phyloP scores from a whole-genome alignment of 164 flowering plant genomes.

The Macadamia tetraphylla region DNA sequence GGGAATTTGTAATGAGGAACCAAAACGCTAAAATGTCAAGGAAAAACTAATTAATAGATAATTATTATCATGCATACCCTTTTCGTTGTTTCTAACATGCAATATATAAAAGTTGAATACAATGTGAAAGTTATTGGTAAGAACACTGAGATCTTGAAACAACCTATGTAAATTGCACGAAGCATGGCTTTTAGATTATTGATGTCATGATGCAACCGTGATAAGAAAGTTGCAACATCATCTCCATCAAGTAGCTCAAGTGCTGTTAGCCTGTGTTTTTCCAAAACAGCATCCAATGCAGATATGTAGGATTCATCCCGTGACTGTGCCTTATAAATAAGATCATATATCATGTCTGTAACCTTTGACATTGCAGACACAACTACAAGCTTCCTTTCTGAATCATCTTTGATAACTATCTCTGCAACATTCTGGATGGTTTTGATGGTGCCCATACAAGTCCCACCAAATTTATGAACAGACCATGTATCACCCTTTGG shows the following conservation, averaged over 20 bases:
- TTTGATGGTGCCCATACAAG: slow-evolving; percentile 80
- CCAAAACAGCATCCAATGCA: slow-evolving; percentile 72
- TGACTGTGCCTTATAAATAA: slow-evolving; percentile 76
- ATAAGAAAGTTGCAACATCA: slow-evolving; percentile 59
- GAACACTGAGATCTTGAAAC: not conserved
- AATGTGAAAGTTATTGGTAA: too few species aligned
- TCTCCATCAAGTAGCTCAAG: slow-evolving; percentile 75
- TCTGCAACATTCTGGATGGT: slow-evolving; percentile 85
- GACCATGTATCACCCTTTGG: slow-evolving; percentile 85
- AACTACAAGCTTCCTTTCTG: slow-evolving; percentile 83
- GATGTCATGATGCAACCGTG: slow-evolving; percentile 64
- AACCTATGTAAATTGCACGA: slow-evolving; percentile 94
- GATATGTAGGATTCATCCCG: slow-evolving; percentile 71
- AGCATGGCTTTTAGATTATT: slow-evolving; percentile 86
- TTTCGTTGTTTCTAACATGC: too few species aligned
- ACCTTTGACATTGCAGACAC: slow-evolving; percentile 99
- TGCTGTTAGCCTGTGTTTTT: slow-evolving; percentile 76
- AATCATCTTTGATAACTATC: slow-evolving; percentile 53
- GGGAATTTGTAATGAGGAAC: too few species aligned
- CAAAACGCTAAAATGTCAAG: too few species aligned
- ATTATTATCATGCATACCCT: too few species aligned
- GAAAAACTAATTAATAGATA: too few species aligned
- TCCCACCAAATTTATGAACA: slow-evolving; percentile 97
- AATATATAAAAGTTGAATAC: too few species aligned
- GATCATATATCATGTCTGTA: slow-evolving; percentile 95